A percentile compares a stretch with the other conserved stretches of the same genome.
Conservation (phyloP, 2,329 filamentous ascomycete species). For the Dothidotthia symphoricarpi region DNA sequence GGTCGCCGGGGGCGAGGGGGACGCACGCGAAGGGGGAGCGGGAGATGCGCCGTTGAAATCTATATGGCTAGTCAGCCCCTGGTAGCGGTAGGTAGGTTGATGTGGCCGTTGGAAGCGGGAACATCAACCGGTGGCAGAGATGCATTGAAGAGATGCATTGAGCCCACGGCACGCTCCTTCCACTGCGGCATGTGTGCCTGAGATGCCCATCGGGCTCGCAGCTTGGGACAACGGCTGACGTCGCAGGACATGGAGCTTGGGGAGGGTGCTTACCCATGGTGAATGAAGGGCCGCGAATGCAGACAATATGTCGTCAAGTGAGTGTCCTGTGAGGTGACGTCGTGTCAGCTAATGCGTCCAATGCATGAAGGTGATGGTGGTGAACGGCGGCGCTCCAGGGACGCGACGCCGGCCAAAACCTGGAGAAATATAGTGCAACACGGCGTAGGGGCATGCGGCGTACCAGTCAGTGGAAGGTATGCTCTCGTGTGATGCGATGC, state of each 20-base stretch:
- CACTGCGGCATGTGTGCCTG: conserved; percentile 11
- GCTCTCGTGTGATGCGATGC: conserved; percentile 36
- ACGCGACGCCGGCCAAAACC: conserved; percentile 35
- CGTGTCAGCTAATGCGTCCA: conserved; percentile 22
- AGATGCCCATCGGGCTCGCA: conserved; percentile 6
- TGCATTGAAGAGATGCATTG: conserved; percentile 14
- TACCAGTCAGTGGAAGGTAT: conserved; percentile 41
- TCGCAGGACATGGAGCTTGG: conserved; percentile 12
- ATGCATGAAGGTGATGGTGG: conserved; percentile 15
- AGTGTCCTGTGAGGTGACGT: conserved; percentile 30
- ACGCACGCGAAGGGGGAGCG: conserved; percentile 47
- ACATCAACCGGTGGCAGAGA: conserved; percentile 14
- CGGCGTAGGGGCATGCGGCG: conserved; percentile 23
- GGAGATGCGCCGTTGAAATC: conserved; percentile 49
- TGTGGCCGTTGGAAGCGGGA: conserved; percentile 7
- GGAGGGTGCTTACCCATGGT: conserved; percentile 37
- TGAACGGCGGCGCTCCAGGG: conserved; percentile 31
- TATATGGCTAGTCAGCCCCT: conserved; percentile 34
- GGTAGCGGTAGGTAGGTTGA: conserved; percentile 10
- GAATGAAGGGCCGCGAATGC: conserved; percentile 31
- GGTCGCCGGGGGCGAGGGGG: conserved; percentile 47
- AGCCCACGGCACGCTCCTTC: conserved; percentile 7
- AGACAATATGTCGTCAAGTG: conserved; percentile 31
- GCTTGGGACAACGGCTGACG: conserved; percentile 9
- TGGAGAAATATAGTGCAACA: conserved; percentile 37